phyloP scores from a whole-genome alignment of 108 stramenopile species.

The Nitzschia palea region DNA sequence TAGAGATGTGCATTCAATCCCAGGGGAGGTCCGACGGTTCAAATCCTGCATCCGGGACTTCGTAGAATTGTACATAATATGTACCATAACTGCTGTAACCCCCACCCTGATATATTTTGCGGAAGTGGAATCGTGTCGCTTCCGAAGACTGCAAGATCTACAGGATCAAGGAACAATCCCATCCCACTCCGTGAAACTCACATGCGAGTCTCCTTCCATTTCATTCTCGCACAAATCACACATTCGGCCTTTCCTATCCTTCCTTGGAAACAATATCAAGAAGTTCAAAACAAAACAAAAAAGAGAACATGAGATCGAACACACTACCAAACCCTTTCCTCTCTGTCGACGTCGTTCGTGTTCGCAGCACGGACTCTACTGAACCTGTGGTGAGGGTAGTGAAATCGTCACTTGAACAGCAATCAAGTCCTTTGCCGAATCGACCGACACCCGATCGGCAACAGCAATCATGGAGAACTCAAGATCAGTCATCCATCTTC shows the following conservation, averaged over 20 bases:
- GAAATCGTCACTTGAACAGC: not conserved
- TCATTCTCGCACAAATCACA: conserved; percentile 1
- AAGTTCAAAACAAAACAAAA: not conserved
- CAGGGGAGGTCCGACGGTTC: conserved; percentile 2
- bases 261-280: not conserved
- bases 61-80: not conserved
- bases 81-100: conserved; percentile 9
- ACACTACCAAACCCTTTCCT: conserved; percentile 3
- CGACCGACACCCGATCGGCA: conserved; percentile 5
- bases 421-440: not conserved
- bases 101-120: conserved; percentile 4
- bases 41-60: conserved; percentile 12
- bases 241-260: not conserved
- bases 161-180: not conserved
- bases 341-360: conserved; percentile 12
- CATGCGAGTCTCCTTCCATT: not conserved
- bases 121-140: conserved; percentile 17
- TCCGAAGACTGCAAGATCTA: not conserved
- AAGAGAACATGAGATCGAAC: conserved; percentile 3
- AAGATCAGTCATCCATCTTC: conserved; percentile 29
- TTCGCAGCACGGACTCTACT: conserved; percentile 16
- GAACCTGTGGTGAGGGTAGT: not conserved
- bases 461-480: conserved; percentile 17
- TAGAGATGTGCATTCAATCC: not conserved
- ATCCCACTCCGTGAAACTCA: not conserved